Base-by-base conservation (phyloP, 208 protist species). In the Sergeia podlipaevii region DNA sequence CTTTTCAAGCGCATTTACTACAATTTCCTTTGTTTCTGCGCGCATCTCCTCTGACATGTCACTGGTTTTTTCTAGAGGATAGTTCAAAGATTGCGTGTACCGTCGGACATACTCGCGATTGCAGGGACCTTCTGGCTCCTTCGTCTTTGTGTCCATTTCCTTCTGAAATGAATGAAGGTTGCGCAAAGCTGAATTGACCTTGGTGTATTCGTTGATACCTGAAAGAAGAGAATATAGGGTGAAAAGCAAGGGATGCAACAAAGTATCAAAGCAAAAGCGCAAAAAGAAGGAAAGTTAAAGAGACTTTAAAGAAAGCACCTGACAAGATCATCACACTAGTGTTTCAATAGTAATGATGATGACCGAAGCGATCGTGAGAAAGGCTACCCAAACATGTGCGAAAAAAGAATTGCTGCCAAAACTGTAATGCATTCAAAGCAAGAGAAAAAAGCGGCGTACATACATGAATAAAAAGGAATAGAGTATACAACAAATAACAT, bases 41-140 rank as follows among this genome's bases (percentile, higher is more conserved):
- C 87, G 77, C 93, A 97, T 97, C 58, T 98, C 93, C 49, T 98
- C 96, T 0, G 88, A 85, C 96, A 98, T 98, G 57, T 98, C 96
- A 42, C 85, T 97, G 41, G 79, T 77, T 71, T 98, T 96, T 47
- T 95, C 83, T 11, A 95, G 64, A 6, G 85, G 80, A 50, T 88
- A 93, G 58, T 90, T 95, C 8, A 94, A 65, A 8, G 74, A 33
- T 36, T 70, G 55, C 7, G 83, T 84, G 65, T 91, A 91, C 53
- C 80, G 74, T 18, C 83, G 67, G 34, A 94, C 67, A 45, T 85
- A 86, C 68, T 94, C 75, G 23, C 80, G 66, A 49, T 77, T 94
- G 55, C 85, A 93, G 11, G 87, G 83, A 7, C 73, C 80, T 33
- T 83, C 81, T 6, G 74, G 70, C 44, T 90, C 82, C 34, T 78